A percentile compares a stretch with the other conserved stretches of the same genome.
These are phyloP conservation scores for Aotearoamyces nothofagi DNA, from an alignment of 2,329 filamentous ascomycete species.

Conservation along the genomic window DNA sequence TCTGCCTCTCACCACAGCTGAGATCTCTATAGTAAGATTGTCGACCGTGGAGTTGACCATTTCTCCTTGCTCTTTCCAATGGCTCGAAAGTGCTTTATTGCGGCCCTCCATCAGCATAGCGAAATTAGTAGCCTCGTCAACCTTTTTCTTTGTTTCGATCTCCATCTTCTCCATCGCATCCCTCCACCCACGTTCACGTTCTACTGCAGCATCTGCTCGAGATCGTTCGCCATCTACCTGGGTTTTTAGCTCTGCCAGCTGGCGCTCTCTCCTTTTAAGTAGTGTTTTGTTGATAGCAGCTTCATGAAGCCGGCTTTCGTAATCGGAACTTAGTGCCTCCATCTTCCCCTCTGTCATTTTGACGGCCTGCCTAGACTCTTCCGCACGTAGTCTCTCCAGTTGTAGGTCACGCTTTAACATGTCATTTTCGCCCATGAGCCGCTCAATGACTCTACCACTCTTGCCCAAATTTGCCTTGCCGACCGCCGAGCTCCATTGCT, in stretches of 20 bases:
- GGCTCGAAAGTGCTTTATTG: slow-evolving; percentile 49
- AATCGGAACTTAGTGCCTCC: slow-evolving; percentile 50
- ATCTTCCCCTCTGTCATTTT: slow-evolving; percentile 58
- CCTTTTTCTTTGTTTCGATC: slow-evolving; percentile 41
- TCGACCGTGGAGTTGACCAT: slow-evolving; percentile 37
- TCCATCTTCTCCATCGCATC: slow-evolving; percentile 47
- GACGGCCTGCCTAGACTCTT: slow-evolving; percentile 56
- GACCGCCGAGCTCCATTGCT: slow-evolving; percentile 48
- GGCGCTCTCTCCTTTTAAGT: slow-evolving; percentile 57
- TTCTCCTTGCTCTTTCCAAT: slow-evolving; percentile 52
- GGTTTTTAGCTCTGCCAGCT: slow-evolving; percentile 52
- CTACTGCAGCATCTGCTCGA: slow-evolving; percentile 41
- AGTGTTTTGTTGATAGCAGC: slow-evolving; percentile 57
- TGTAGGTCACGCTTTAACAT: slow-evolving; percentile 58
- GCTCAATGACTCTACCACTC: slow-evolving; percentile 66
- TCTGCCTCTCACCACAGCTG: slow-evolving; percentile 36
- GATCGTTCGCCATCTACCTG: slow-evolving; percentile 49
- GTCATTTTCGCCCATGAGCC: slow-evolving; percentile 68
- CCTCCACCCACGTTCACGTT: slow-evolving; percentile 44
- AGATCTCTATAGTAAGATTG: slow-evolving; percentile 37
- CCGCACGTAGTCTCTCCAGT: slow-evolving; percentile 47
- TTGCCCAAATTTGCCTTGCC: slow-evolving; percentile 59
- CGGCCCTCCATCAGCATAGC: slow-evolving; percentile 55
- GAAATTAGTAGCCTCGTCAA: slow-evolving; percentile 49
- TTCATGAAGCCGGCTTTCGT: slow-evolving; percentile 54